phyloP scores from a whole-genome alignment of 2,329 filamentous ascomycete species.

The Colletotrichum eremochloae region DNA sequence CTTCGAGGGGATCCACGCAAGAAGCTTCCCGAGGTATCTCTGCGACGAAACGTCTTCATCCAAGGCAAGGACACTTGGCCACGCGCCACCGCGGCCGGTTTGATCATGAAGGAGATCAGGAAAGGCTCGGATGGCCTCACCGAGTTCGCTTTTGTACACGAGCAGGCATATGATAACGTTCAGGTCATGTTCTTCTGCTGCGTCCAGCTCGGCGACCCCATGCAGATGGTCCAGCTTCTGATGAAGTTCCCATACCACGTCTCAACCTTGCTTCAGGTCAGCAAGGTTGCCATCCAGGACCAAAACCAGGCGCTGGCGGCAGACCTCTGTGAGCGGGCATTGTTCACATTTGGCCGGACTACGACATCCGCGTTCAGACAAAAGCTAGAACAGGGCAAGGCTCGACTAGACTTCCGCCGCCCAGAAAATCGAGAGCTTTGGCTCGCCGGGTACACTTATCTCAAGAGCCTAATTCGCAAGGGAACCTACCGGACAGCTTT shows the following conservation, averaged over 20 bases:
- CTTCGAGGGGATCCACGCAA: slow-evolving; percentile 69
- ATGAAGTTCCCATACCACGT: slow-evolving; percentile 80
- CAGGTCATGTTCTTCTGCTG: slow-evolving; percentile 83
- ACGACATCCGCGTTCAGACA: slow-evolving; percentile 85
- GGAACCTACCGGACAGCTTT: slow-evolving; percentile 95
- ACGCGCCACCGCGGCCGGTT: slow-evolving; percentile 79
- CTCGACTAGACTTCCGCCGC: slow-evolving; percentile 82
- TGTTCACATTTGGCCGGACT: slow-evolving; percentile 94
- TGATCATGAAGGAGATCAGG: slow-evolving; percentile 79
- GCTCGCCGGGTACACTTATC: slow-evolving; percentile 90
- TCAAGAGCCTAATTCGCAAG: slow-evolving; percentile 86
- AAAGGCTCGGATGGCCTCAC: slow-evolving; percentile 65
- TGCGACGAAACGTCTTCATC: slow-evolving; percentile 85
- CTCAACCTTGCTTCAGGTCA: slow-evolving; percentile 92
- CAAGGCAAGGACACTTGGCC: slow-evolving; percentile 93
- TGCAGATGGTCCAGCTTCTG: slow-evolving; percentile 83
- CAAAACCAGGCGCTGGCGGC: slow-evolving; percentile 87
- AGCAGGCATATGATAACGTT: slow-evolving; percentile 77
- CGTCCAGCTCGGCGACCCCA: slow-evolving; percentile 87
- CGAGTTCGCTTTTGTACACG: slow-evolving; percentile 85
- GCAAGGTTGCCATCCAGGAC: slow-evolving; percentile 91
- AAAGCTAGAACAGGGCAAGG: slow-evolving; percentile 81
- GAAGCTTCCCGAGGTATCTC: slow-evolving; percentile 77
- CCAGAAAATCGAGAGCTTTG: slow-evolving; percentile 94
- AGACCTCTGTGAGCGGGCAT: slow-evolving; percentile 88